phyloP scores from a whole-genome alignment of 225 moss, liverwort and hornwort species.

The Polytrichum formosum region DNA sequence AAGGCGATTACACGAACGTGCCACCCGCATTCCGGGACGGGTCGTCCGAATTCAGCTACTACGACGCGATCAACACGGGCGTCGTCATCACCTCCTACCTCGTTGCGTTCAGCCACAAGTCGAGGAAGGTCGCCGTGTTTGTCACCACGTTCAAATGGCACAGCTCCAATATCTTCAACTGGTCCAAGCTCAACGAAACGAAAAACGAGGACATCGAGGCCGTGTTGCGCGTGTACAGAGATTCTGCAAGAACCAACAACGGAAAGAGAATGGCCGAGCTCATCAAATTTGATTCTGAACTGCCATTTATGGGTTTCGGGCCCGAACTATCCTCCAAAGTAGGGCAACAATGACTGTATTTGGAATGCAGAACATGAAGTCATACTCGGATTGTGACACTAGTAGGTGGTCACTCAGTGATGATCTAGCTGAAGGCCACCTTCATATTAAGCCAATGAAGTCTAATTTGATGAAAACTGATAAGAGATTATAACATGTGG shows the following conservation, averaged over 20 bases:
- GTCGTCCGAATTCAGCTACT: neutral
- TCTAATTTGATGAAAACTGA: too few relatives aligned
- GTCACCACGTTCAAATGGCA: slow-evolving; percentile 3
- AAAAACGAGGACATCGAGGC: neutral
- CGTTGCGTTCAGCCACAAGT: neutral
- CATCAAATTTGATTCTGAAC: too few relatives aligned
- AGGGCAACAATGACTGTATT: too few relatives aligned
- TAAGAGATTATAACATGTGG: too few relatives aligned
- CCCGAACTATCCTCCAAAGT: too few relatives aligned
- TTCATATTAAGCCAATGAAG: too few relatives aligned
- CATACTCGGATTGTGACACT: too few relatives aligned
- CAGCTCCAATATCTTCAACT: slow-evolving; percentile 2
- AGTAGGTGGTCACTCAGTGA: too few relatives aligned
- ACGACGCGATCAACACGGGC: neutral
- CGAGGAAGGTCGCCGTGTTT: neutral
- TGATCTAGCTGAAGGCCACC: too few relatives aligned
- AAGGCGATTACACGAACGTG: neutral
- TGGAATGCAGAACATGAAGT: too few relatives aligned
- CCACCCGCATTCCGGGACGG: neutral
- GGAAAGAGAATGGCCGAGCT: neutral
- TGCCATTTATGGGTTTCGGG: too few relatives aligned
- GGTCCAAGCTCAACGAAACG: neutral
- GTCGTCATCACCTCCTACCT: slow-evolving; percentile 2
- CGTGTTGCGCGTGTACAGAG: neutral
- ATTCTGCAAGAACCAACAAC: neutral